These are phyloP conservation scores for Stagonosporopsis cucurbitacearum DNA, from an alignment of 2,329 filamentous ascomycete species.

Conservation along the genomic window DNA sequence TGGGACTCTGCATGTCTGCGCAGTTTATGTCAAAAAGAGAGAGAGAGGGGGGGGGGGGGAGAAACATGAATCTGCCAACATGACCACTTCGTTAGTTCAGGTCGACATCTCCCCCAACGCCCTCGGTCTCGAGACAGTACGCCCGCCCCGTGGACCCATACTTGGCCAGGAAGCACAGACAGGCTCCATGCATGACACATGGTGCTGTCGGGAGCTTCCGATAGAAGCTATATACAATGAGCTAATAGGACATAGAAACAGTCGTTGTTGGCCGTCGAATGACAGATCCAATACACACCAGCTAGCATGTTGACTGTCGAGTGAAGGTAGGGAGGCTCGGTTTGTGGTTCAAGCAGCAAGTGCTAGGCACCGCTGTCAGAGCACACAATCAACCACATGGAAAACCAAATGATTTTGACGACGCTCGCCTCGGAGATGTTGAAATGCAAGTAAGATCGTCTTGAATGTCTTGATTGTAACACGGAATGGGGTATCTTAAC, in stretches of 20 bases:
- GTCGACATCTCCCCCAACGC: not conserved
- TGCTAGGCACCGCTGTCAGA: not conserved
- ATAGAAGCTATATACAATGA: too few species aligned
- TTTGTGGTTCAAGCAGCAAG: not conserved
- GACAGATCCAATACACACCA: too few species aligned
- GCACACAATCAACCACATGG: not conserved
- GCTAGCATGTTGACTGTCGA: too few species aligned
- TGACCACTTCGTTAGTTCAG: not conserved
- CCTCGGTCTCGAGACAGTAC: not conserved
- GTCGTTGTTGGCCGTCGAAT: too few species aligned
- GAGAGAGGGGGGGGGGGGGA: too few species aligned
- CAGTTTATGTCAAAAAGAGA: too few species aligned
- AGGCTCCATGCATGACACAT: not conserved
- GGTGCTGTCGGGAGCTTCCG: too few species aligned
- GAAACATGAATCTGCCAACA: too few species aligned
- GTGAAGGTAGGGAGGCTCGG: too few species aligned
- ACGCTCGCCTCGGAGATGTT: too few species aligned
- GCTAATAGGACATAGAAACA: too few species aligned
- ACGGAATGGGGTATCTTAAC: constrained; percentile 11
- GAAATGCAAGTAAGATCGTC: not conserved
- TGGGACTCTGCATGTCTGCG: too few species aligned
- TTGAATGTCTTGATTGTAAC: not conserved
- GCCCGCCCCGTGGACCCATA: not conserved
- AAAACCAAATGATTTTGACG: not conserved
- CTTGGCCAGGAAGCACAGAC: not conserved